Evolutionary conservation across 257 asterid species (phyloP), one percentile per base, ranked within the genome.

Genomic region (Capsicum chinense): DNA sequence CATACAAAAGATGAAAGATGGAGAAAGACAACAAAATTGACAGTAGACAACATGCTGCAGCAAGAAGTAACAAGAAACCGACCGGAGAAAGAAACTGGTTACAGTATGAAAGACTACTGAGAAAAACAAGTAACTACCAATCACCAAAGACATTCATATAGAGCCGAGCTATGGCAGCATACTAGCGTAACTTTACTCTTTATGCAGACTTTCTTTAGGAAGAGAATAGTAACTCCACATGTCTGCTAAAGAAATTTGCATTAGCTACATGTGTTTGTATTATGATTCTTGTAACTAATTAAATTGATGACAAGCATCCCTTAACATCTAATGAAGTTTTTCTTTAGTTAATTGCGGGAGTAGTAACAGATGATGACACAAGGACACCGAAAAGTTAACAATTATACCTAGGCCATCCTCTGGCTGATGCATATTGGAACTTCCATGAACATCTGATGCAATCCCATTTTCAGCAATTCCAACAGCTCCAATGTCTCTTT

Each of bases 401-500:
- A 6, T 79, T 81, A 59, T 92, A 95, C 98, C 98, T 63, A 97
- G 85, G 85, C 87, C 94, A 89, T 92, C 98, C 17, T 89, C 79
- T 58, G 90, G 88, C 85, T 92, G 97, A 85, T 93, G 97, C 87
- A 85, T 79, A 69, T 89, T 88, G 87, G 93, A 90, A 87, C 94
- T 84, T 76, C 88, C 97, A 79, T 84, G 90, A 64, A 90, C 88
- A 74, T 90, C 89, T 58, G 94, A 67, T 82, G 88, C 54, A 60
- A 84, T 89, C 85, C 97, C 99, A 74, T 95, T 94, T 84, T 89
- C 95, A 62, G 87, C 56, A 82, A 83, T 83, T 86, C 52, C 88
- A 47, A 56, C 84, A 7, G 87, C 64, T 85, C 89, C 85, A 33
- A 84, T 90, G 85, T 86, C 86, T 74, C 88, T 93, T 83, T 88